phyloP scores from a whole-genome alignment of 345 rosid genomes.

The Passiflora organensis region DNA sequence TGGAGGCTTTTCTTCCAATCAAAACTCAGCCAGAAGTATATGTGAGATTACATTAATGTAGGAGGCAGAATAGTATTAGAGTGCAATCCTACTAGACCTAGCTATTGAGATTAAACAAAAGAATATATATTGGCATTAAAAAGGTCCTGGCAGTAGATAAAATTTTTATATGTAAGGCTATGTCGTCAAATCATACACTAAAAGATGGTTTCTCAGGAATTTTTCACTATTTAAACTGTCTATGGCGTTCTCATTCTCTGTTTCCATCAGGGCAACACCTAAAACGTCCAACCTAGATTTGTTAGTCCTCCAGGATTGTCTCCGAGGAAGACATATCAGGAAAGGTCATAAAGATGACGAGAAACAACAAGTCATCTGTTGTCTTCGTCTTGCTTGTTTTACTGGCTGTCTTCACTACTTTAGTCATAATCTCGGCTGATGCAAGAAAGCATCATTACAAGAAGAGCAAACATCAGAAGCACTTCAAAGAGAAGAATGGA shows the following conservation, averaged over 20 bases:
- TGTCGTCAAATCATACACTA: slow-evolving; percentile 1
- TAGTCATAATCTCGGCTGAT: slow-evolving; percentile 27
- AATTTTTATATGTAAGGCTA: too few species aligned
- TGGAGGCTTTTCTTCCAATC: too few species aligned
- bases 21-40: too few species aligned
- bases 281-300: background rate
- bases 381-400: slow-evolving; percentile 13
- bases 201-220: slow-evolving; percentile 12
- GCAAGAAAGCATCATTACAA: slow-evolving; percentile 42
- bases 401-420: slow-evolving; percentile 15
- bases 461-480: slow-evolving; percentile 28
- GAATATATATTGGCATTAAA: too few species aligned
- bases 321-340: background rate
- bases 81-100: too few species aligned
- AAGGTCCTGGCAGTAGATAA: too few species aligned
- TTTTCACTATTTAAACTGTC: slow-evolving; percentile 26
- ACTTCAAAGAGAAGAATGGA: slow-evolving; percentile 21
- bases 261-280: slow-evolving; percentile 9
- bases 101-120: too few species aligned
- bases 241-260: slow-evolving; percentile 23
- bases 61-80: too few species aligned
- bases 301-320: background rate
- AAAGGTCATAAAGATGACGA: slow-evolving; percentile 21
- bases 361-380: slow-evolving; percentile 18
- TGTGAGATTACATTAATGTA: too few species aligned